Base-by-base conservation (phyloP, 768 basidiomycete species). In the Suillus hirtellus region DNA sequence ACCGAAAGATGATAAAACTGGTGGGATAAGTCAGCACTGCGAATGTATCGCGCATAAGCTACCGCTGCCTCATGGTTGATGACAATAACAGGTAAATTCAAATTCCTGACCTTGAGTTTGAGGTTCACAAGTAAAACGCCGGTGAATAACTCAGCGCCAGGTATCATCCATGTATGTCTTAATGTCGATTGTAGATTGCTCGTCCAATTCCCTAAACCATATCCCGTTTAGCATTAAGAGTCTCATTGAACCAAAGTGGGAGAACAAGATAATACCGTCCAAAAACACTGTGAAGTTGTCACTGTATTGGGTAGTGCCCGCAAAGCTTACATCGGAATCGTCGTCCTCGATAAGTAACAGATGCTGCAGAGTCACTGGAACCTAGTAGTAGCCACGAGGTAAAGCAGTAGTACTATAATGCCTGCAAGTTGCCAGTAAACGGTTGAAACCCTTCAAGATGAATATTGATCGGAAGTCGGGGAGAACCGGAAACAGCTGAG, bases 401-500 rank as follows among this genome's bases (percentile, higher is more conserved):
- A 46, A 21, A 7, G 46, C 14, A 14, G 9, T 5, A n/a, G n/a
- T n/a, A n/a, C n/a, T n/a, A 1, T 24, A 21, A 21, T 31, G 31
- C 31, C 6, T 31, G 31, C 31, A 31, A 31, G 31, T 31, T 31
- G 31, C 31, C 31, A 31, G 31, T 31, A 31, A 31, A 31, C 31
- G 31, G 31, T 31, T 31, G 5, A 31, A 31, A 6, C 31, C 1
- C n/a, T n/a, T n/a, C n/a, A n/a, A n/a, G 31, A 31, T 31, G 31
- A 31, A 31, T 31, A 31, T 31, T 31, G 31, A 31, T 46, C 27
- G 44, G n/a, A 55, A 15, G 24, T 56, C 56, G 56, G 40, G 56
- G 17, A 58, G 40, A 42, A 58, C 56, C 56, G 52, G 52, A 53
- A 19, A 31, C 52, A 40, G 56, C 40, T 58, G 56, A 58, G 56